Percentiles rank a stretch among this genome's conserved stretches.
Evolutionary conservation across 108 stramenopile species (phyloP).

Genomic region (Aurantiochytrium sp.): DNA sequence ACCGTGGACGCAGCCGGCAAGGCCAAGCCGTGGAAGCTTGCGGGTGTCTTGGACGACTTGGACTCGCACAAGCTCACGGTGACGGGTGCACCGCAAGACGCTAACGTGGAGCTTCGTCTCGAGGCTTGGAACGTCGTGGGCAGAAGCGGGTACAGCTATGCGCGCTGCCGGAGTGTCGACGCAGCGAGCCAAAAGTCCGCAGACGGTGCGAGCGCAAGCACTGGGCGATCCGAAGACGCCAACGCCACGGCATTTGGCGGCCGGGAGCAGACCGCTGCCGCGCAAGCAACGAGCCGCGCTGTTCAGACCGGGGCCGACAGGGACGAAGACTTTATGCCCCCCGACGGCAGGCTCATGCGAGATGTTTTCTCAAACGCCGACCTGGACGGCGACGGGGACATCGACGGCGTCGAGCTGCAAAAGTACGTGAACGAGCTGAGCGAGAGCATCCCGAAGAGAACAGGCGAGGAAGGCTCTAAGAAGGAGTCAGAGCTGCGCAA

Average conservation of each 20-base stretch:
- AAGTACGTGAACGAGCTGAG: neutral
- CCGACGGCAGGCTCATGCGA: neutral
- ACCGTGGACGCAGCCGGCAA: neutral
- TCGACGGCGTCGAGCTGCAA: neutral
- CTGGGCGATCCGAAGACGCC: neutral
- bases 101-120: neutral
- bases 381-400: neutral
- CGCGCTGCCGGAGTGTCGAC: neutral
- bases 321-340: neutral
- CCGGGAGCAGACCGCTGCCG: too few species aligned
- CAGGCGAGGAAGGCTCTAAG: neutral
- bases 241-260: too few species aligned
- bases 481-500: neutral
- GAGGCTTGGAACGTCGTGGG: slow-evolving; percentile 22
- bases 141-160: neutral
- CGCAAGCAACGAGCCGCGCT: neutral
- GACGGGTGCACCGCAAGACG: neutral
- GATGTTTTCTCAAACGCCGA: neutral
- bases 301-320: neutral
- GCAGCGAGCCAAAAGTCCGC: neutral
- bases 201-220: neutral
- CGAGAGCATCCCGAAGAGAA: neutral
- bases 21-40: neutral
- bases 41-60: neutral
- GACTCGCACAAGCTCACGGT: neutral